Evolutionary conservation across 2,329 filamentous ascomycete genomes (phyloP).

Genomic region (Conoideocrella luteorostrata): DNA sequence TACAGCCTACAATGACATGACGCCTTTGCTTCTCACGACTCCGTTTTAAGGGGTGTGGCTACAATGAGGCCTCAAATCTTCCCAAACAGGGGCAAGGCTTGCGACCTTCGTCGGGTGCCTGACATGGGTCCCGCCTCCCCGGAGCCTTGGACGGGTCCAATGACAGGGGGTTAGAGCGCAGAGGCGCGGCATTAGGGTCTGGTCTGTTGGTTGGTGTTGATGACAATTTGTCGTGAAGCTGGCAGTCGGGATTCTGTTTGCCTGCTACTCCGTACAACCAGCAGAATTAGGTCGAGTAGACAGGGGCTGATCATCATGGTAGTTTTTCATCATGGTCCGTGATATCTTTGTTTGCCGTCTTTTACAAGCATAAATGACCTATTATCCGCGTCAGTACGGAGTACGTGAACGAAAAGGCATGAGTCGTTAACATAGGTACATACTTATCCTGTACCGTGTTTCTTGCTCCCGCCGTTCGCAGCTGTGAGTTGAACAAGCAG

Average conservation of each 20-base stretch:
- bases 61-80: conserved; percentile 3
- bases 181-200: conserved; percentile 8
- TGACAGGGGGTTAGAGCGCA: conserved; percentile 6
- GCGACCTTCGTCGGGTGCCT: conserved; percentile 10
- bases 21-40: not conserved
- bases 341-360: too few species aligned
- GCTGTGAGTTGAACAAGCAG: too few species aligned
- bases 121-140: conserved; percentile 10
- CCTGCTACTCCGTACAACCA: conserved; percentile 5
- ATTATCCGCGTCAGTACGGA: too few species aligned
- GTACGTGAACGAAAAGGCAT: too few species aligned
- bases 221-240: not conserved
- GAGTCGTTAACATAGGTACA: too few species aligned
- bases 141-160: conserved; percentile 9
- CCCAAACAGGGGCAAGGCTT: conserved; percentile 6
- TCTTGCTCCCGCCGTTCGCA: too few species aligned
- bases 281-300: too few species aligned
- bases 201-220: not conserved
- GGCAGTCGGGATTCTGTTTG: not conserved
- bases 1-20: not conserved
- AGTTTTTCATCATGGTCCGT: too few species aligned
- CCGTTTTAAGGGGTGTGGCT: conserved; percentile 1
- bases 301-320: too few species aligned
- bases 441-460: too few species aligned
- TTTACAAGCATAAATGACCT: too few species aligned